A percentile compares a stretch with the other conserved stretches of the same genome.
Conservation (phyloP, 441 rosid genomes). For the Erodium texanum region DNA sequence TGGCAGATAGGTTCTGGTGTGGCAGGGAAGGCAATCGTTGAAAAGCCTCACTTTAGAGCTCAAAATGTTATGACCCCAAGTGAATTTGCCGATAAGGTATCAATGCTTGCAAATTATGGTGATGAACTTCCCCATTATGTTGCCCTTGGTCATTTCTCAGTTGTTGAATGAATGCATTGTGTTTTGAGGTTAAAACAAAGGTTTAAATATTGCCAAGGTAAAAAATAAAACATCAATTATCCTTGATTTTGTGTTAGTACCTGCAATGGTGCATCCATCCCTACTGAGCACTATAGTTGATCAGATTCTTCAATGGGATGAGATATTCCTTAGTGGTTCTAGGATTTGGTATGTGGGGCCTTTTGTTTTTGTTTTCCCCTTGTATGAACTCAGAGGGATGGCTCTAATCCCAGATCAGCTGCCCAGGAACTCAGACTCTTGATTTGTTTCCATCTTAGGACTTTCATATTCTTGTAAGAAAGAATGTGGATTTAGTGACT, state of each 20-base stretch:
- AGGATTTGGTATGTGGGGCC: background rate
- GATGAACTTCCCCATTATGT: background rate
- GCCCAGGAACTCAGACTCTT: background rate
- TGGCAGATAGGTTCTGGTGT: slow-evolving; percentile 31
- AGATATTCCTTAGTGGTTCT: background rate
- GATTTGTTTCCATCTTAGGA: background rate
- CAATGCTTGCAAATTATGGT: background rate
- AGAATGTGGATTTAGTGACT: no score
- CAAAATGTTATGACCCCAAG: slow-evolving; percentile 24
- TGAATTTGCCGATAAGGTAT: slow-evolving; percentile 34
- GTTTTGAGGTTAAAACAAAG: background rate
- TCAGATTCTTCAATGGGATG: background rate
- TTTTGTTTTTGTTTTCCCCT: no score
- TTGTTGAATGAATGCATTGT: background rate
- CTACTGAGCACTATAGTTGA: background rate
- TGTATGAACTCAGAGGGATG: no score
- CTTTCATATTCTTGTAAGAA: background rate
- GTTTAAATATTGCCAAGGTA: background rate
- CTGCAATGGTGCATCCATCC: background rate
- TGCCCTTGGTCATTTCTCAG: background rate
- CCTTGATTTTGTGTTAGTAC: background rate
- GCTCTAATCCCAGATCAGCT: no score
- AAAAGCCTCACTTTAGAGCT: slow-evolving; percentile 21
- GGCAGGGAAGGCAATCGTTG: slow-evolving; percentile 21
- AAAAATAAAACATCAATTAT: background rate